Conservation (phyloP, 257 asterid genomes). For the Solanum pimpinellifolium region DNA sequence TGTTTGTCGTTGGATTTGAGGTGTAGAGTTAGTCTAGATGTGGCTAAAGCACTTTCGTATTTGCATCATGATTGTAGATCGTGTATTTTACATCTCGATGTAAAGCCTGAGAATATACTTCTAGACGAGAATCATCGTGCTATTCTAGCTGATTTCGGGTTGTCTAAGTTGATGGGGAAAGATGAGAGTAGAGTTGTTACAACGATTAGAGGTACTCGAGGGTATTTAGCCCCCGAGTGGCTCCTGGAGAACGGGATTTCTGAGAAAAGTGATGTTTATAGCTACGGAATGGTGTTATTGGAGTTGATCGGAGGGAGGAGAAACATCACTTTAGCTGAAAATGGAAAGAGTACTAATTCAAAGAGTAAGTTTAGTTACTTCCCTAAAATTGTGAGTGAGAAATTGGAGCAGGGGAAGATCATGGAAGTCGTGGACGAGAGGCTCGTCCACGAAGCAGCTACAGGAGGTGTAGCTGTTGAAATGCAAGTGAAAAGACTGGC, state of each 20-base stretch:
- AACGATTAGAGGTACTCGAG: conserved; percentile 58
- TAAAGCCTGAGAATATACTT: conserved; percentile 69
- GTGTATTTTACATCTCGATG: conserved; percentile 60
- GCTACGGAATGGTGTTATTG: conserved; percentile 64
- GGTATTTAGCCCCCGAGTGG: conserved; percentile 87
- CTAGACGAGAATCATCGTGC: conserved; percentile 42
- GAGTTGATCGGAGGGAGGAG: conserved; percentile 69
- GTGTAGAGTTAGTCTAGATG: conserved; percentile 44
- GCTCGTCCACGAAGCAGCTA: neutral
- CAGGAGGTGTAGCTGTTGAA: conserved; percentile 25
- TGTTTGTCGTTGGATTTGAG: conserved; percentile 63
- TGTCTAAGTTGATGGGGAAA: conserved; percentile 57
- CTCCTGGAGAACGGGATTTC: conserved; percentile 59
- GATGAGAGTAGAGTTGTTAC: conserved; percentile 66
- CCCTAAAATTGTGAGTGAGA: conserved; percentile 49
- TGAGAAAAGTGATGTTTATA: conserved; percentile 60
- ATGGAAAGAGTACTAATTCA: neutral
- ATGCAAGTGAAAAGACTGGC: conserved; percentile 36
- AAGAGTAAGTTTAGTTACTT: conserved; percentile 42
- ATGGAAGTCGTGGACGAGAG: conserved; percentile 64
- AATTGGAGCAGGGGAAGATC: conserved; percentile 37
- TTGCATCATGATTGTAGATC: conserved; percentile 75
- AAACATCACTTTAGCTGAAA: conserved; percentile 17
- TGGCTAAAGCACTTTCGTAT: conserved; percentile 60
- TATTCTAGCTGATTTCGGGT: conserved; percentile 56